Percentiles rank a stretch among this genome's conserved stretches.
Conservation (phyloP, 768 basidiomycete genomes). For the Russula dissimulans region DNA sequence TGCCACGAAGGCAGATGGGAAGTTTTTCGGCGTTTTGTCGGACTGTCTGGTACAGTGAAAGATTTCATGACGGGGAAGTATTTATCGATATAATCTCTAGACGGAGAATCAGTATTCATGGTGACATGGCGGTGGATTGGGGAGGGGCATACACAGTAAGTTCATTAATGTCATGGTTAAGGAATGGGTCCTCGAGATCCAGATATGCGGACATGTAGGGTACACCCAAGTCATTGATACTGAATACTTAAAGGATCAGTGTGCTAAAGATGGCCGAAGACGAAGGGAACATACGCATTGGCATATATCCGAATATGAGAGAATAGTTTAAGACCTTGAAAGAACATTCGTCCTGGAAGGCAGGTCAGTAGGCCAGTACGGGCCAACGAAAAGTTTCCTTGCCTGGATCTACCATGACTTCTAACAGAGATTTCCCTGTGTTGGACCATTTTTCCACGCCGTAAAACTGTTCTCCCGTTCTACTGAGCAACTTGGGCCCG, state of each 20-base stretch:
- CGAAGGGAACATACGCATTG: conserved; percentile 47
- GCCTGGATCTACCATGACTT: conserved; percentile 78
- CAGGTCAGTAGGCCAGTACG: background rate
- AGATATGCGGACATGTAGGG: conserved; percentile 75
- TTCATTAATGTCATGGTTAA: conserved; percentile 44
- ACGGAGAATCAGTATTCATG: background rate
- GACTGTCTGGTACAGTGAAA: conserved; percentile 5
- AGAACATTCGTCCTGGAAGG: conserved; percentile 58
- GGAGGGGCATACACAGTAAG: conserved; percentile 45
- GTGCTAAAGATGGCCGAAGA: background rate
- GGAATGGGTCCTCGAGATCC: conserved; percentile 58
- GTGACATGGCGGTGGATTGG: background rate
- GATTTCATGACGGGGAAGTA: conserved; percentile 17
- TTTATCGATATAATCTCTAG: conserved; percentile 13
- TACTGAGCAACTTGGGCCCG: conserved; percentile 60
- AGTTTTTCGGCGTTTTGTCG: conserved; percentile 3
- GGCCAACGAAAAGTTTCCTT: background rate
- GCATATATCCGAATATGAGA: conserved; percentile 68
- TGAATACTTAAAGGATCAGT: conserved; percentile 20
- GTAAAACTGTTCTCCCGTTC: conserved; percentile 62
- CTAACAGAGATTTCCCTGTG: conserved; percentile 55
- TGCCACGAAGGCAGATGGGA: background rate
- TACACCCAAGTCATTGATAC: conserved; percentile 69
- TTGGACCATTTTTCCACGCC: conserved; percentile 59
- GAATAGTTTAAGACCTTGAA: conserved; percentile 60